These are phyloP conservation scores for Atalantia buxifolia DNA, from an alignment of 345 rosid genomes.

Conservation along the genomic window DNA sequence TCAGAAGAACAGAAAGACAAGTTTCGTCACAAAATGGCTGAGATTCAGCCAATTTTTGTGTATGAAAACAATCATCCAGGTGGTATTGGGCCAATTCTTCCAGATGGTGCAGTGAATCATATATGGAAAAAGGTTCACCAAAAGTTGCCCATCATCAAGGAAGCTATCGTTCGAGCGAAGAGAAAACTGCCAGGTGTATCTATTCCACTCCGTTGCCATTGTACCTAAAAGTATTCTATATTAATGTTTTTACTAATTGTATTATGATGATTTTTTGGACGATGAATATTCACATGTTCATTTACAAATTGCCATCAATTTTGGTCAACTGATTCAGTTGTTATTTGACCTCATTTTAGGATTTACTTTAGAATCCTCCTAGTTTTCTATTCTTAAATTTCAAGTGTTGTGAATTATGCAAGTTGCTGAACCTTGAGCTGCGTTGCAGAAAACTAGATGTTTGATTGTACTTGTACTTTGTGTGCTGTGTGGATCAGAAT, in stretches of 20 bases:
- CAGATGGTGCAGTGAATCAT: slow-evolving; percentile 80
- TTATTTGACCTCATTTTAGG: background rate
- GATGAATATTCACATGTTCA: background rate
- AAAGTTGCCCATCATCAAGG: slow-evolving; percentile 70
- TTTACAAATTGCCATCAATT: background rate
- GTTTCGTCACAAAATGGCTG: slow-evolving; percentile 53
- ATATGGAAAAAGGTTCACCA: slow-evolving; percentile 83
- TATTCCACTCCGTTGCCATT: slow-evolving; percentile 77
- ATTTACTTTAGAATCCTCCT: background rate
- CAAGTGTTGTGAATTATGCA: background rate
- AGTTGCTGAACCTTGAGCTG: background rate
- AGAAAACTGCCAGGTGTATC: slow-evolving; percentile 70
- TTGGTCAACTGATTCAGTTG: background rate
- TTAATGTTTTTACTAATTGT: background rate
- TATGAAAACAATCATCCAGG: slow-evolving; percentile 59
- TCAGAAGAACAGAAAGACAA: slow-evolving; percentile 46
- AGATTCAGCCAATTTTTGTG: slow-evolving; percentile 58
- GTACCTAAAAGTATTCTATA: slow-evolving; percentile 40
- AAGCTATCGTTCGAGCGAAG: slow-evolving; percentile 63
- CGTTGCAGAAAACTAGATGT: background rate
- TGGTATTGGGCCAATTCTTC: slow-evolving; percentile 70
- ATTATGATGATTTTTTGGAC: background rate
- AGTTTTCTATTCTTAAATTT: background rate
- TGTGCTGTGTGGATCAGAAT: background rate
- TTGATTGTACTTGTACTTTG: background rate